Evolutionary conservation across 2,329 filamentous ascomycete genomes (phyloP).

Genomic region (Pestalotiopsis sp.): DNA sequence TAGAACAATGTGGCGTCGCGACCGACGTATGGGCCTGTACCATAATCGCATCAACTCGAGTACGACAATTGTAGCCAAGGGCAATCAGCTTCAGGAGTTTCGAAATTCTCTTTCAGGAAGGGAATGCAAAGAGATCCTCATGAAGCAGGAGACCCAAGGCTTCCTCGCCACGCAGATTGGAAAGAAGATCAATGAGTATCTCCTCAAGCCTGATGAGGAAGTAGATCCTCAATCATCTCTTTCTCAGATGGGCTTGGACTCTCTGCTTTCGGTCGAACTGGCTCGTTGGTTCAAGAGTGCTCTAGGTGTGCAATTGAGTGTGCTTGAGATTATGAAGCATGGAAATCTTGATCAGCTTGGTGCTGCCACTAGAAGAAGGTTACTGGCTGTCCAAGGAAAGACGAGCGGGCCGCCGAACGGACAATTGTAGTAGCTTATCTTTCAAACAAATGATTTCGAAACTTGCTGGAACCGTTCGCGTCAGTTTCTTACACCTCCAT

Average conservation of each 20-base stretch:
- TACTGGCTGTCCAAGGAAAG: neutral
- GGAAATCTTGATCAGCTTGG: neutral
- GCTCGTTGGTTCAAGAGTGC: neutral
- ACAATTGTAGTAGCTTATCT: neutral
- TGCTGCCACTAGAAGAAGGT: neutral
- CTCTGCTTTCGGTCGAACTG: neutral
- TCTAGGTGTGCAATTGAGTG: neutral
- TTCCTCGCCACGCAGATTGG: neutral
- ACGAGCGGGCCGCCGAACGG: neutral
- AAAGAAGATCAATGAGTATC: neutral
- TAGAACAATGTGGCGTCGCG: constrained; percentile 29
- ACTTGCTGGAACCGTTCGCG: neutral
- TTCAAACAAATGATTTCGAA: neutral
- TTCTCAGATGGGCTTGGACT: neutral
- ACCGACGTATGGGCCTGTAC: constrained; percentile 31
- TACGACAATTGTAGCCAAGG: neutral
- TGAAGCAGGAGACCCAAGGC: neutral
- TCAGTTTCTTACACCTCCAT: neutral
- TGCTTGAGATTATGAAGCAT: neutral
- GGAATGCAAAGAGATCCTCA: neutral
- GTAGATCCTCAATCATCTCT: neutral
- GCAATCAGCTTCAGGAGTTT: neutral
- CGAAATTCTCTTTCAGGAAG: neutral
- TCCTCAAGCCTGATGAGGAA: neutral
- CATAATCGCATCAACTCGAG: constrained; percentile 21